Evolutionary conservation across 2,329 filamentous ascomycete species (phyloP).

Genomic region (Teratosphaeria pseudoeucalypti): DNA sequence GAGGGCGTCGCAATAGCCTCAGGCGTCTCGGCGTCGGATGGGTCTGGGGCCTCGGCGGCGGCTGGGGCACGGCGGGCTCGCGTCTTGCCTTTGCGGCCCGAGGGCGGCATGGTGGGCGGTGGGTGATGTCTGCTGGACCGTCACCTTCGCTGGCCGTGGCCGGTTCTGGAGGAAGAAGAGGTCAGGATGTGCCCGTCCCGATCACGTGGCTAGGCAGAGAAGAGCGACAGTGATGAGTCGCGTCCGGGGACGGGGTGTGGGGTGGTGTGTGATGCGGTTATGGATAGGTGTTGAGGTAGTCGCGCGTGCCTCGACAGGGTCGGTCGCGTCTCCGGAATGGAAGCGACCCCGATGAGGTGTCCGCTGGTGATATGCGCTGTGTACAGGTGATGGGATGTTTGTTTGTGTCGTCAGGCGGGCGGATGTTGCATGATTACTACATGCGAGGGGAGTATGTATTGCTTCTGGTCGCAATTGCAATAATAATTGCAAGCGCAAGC

Average conservation of each 20-base stretch:
- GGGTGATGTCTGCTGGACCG: not conserved
- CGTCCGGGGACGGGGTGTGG: not conserved
- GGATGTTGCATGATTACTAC: not conserved
- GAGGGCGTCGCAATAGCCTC: slow-evolving; percentile 40
- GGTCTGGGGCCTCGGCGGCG: slow-evolving; percentile 16
- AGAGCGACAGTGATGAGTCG: not conserved
- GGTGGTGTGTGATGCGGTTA: not conserved
- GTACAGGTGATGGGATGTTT: not conserved
- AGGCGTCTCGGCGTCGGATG: slow-evolving; percentile 33
- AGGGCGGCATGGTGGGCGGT: slow-evolving; percentile 20
- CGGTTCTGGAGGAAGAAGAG: not conserved
- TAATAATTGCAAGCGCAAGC: not conserved
- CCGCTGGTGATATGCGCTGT: not conserved
- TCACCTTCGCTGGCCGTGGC: not conserved
- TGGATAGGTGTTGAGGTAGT: not conserved
- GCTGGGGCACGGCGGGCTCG: slow-evolving; percentile 21
- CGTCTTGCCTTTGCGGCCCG: slow-evolving; percentile 24
- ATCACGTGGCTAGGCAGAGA: not conserved
- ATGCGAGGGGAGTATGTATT: not conserved
- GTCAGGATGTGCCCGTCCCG: too few species aligned
- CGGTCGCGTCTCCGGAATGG: not conserved
- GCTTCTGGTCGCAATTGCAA: not conserved
- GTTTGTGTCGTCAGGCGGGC: not conserved
- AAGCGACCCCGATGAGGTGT: not conserved
- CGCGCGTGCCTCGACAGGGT: not conserved